phyloP scores from a whole-genome alignment of 2,329 filamentous ascomycete genomes.

The Lachnellula occidentalis region DNA sequence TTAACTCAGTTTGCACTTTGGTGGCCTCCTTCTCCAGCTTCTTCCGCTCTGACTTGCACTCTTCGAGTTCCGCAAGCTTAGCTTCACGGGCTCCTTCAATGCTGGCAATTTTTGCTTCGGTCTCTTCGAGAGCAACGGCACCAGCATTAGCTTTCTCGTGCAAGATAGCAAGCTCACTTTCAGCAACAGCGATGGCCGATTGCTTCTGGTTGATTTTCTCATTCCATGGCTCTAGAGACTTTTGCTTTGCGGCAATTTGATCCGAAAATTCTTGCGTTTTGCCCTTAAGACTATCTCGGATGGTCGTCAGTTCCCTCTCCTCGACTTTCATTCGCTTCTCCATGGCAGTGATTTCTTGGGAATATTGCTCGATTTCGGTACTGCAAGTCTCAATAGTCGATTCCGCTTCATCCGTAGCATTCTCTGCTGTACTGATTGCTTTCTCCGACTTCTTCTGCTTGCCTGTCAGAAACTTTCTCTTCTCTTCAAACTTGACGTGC shows the following conservation, averaged over 20 bases:
- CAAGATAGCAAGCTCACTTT: slow-evolving; percentile 90
- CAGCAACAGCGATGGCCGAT: slow-evolving; percentile 86
- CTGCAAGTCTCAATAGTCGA: slow-evolving; percentile 72
- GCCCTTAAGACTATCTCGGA: slow-evolving; percentile 83
- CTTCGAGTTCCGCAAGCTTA: slow-evolving; percentile 71
- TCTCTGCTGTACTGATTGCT: slow-evolving; percentile 70
- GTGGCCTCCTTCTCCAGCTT: slow-evolving; percentile 69
- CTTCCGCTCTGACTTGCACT: slow-evolving; percentile 67
- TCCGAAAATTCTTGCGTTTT: slow-evolving; percentile 95
- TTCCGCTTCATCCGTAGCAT: slow-evolving; percentile 66
- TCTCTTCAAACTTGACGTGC: slow-evolving; percentile 94
- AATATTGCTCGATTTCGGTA: slow-evolving; percentile 71
- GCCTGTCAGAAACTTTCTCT: slow-evolving; percentile 83
- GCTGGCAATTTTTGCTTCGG: slow-evolving; percentile 68
- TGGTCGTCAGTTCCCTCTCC: slow-evolving; percentile 74
- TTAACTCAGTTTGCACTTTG: slow-evolving; percentile 66
- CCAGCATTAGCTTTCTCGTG: slow-evolving; percentile 85
- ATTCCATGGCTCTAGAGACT: slow-evolving; percentile 91
- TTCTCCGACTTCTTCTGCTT: slow-evolving; percentile 97
- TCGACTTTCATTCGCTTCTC: slow-evolving; percentile 73
- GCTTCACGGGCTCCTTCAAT: slow-evolving; percentile 66
- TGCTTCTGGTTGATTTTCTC: slow-evolving; percentile 96
- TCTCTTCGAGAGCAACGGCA: slow-evolving; percentile 75
- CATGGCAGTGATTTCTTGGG: slow-evolving; percentile 67
- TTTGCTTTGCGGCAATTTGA: slow-evolving; percentile 86